Evolutionary conservation across 371 early-diverging fungal genomes (phyloP).

Genomic region (Mortierella sp.): DNA sequence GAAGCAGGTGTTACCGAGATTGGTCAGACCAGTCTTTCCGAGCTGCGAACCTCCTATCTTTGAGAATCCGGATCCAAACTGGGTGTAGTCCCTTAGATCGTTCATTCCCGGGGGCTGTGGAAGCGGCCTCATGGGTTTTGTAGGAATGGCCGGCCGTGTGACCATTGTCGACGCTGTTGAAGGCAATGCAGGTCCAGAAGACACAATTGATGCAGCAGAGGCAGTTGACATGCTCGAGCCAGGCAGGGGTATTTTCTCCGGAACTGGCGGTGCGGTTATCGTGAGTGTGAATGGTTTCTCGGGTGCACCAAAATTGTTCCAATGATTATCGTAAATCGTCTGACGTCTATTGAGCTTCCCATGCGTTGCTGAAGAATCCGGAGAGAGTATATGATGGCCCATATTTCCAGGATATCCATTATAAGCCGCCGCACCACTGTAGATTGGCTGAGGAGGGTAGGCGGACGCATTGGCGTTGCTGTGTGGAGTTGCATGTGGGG

Average conservation of each 20-base stretch:
- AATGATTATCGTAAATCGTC: slow-evolving; percentile 41
- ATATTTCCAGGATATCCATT: neutral
- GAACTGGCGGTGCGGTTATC: slow-evolving; percentile 21
- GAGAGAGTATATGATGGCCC: too few relatives aligned
- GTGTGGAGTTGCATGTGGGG: slow-evolving; percentile 42
- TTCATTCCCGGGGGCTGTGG: slow-evolving; percentile 54
- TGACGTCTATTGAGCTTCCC: slow-evolving; percentile 21
- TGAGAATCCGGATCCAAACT: slow-evolving; percentile 58
- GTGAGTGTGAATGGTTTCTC: slow-evolving; percentile 9
- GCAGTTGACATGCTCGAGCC: slow-evolving; percentile 14
- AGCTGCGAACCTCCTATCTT: slow-evolving; percentile 61
- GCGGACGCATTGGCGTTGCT: slow-evolving; percentile 26
- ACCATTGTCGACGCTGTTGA: slow-evolving; percentile 11
- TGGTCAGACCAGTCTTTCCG: slow-evolving; percentile 88
- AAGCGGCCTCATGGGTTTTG: slow-evolving; percentile 46
- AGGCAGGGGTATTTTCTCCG: slow-evolving; percentile 23
- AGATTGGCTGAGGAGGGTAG: slow-evolving; percentile 4
- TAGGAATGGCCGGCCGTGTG: slow-evolving; percentile 36
- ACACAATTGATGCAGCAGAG: slow-evolving; percentile 15
- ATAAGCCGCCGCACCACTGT: neutral
- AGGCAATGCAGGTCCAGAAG: slow-evolving; percentile 31
- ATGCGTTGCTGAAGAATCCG: neutral
- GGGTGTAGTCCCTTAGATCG: slow-evolving; percentile 46
- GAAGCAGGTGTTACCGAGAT: slow-evolving; percentile 98
- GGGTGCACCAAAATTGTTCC: slow-evolving; percentile 34